These are phyloP conservation scores for Acer yangbiense DNA, from an alignment of 345 rosid species.

Conservation along the genomic window DNA sequence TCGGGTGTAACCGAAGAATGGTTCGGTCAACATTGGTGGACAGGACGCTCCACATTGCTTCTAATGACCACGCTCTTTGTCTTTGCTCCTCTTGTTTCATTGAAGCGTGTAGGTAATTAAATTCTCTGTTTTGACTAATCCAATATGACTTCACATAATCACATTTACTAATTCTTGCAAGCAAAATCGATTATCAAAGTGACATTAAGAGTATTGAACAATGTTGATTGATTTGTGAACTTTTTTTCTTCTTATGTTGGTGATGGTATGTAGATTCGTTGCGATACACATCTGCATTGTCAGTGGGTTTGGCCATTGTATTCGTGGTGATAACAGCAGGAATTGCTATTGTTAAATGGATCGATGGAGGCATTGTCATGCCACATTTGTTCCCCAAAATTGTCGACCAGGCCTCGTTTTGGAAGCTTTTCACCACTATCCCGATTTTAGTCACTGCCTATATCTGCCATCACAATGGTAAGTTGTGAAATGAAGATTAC, in stretches of 20 bases:
- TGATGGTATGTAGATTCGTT: slow-evolving; percentile 49
- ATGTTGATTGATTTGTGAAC: neutral
- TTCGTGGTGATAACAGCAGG: slow-evolving; percentile 67
- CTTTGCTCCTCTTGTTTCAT: slow-evolving; percentile 59
- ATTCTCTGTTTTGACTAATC: no score
- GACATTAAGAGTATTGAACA: neutral
- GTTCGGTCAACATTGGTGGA: slow-evolving; percentile 64
- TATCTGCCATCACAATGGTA: slow-evolving; percentile 71
- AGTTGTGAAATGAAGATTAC: slow-evolving; percentile 21
- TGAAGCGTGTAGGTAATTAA: slow-evolving; percentile 57
- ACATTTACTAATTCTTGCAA: neutral
- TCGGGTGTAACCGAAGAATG: slow-evolving; percentile 58
- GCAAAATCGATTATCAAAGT: neutral
- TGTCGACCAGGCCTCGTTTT: slow-evolving; percentile 53
- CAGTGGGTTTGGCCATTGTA: slow-evolving; percentile 61
- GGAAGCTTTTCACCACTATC: slow-evolving; percentile 68
- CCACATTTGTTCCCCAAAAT: slow-evolving; percentile 56
- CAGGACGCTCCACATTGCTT: slow-evolving; percentile 48
- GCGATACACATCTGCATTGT: slow-evolving; percentile 68
- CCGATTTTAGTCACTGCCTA: slow-evolving; percentile 68
- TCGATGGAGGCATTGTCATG: slow-evolving; percentile 47
- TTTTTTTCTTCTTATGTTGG: neutral
- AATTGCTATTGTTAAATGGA: slow-evolving; percentile 42
- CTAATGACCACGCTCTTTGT: slow-evolving; percentile 52
- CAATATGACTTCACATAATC: neutral